A percentile compares a stretch with the other conserved stretches of the same genome.
Conservation (phyloP, 495 filamentous ascomycete genomes). For the Talaromyces nanjingensis region DNA sequence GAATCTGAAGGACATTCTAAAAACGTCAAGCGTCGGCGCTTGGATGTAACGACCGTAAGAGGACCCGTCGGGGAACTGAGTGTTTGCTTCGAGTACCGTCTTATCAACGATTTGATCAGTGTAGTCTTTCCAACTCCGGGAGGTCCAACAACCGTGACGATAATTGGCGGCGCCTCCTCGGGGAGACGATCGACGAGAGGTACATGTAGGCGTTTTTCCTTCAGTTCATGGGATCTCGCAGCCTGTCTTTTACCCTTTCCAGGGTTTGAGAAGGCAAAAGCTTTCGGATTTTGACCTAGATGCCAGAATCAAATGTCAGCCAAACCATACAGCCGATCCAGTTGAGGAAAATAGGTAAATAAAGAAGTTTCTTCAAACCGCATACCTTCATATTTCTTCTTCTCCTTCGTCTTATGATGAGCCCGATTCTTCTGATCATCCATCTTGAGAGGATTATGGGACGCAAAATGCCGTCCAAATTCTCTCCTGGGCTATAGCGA, state of each 20-base stretch:
- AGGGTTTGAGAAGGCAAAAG: constrained; percentile 79
- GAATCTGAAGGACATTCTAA: constrained; percentile 92
- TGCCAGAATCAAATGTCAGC: not conserved
- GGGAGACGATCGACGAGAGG: constrained; percentile 91
- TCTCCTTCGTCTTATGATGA: constrained; percentile 83
- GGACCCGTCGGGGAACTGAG: constrained; percentile 84
- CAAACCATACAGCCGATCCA: constrained; percentile 9
- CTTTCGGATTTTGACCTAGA: constrained; percentile 78
- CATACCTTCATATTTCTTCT: constrained; percentile 66
- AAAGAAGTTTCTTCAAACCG: not conserved
- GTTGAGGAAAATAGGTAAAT: not conserved
- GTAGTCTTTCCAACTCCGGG: constrained; percentile 80
- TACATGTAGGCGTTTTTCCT: constrained; percentile 93
- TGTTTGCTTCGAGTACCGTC: constrained; percentile 92
- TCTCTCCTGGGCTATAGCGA: not conserved
- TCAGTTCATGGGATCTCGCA: constrained; percentile 86
- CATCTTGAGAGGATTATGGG: constrained; percentile 39
- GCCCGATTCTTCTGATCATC: constrained; percentile 79
- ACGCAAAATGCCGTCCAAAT: not conserved
- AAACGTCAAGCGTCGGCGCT: constrained; percentile 86
- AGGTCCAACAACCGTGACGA: constrained; percentile 89
- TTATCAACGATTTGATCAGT: constrained; percentile 84
- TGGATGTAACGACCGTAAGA: constrained; percentile 90
- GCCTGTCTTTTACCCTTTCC: constrained; percentile 79
- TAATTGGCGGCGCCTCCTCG: constrained; percentile 88